Conservation (phyloP, 148 eudicot species). For the Arbutus unedo region DNA sequence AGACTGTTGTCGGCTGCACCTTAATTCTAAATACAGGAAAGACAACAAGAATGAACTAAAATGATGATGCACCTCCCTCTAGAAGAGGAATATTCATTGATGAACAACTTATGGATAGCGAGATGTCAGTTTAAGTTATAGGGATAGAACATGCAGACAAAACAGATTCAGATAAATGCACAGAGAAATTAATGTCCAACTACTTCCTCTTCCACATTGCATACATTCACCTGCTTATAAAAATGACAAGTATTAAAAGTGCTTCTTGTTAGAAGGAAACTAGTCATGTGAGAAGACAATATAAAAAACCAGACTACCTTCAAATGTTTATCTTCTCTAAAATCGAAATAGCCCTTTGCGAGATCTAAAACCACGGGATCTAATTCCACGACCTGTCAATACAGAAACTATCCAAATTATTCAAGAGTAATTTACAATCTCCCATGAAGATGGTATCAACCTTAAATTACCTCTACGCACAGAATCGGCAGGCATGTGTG, state of each 20-base stretch:
- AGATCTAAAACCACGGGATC: conserved; percentile 72
- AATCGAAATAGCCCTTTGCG: conserved; percentile 69
- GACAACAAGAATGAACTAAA: not conserved
- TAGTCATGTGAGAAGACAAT: not conserved
- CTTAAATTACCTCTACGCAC: conserved; percentile 56
- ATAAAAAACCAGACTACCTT: conserved; percentile 45
- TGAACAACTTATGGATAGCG: not conserved
- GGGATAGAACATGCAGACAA: not conserved
- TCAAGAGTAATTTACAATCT: conserved; percentile 11
- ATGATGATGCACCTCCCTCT: not conserved
- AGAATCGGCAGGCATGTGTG: conserved; percentile 53
- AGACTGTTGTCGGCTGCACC: not conserved
- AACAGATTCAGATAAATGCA: not conserved
- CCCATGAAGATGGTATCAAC: conserved; percentile 7
- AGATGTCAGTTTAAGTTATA: not conserved
- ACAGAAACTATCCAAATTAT: conserved; percentile 16
- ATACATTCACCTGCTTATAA: not conserved
- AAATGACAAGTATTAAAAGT: not conserved
- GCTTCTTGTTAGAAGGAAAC: not conserved
- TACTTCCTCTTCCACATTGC: not conserved
- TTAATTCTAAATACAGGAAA: not conserved
- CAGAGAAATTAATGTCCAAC: not conserved
- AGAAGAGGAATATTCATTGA: not conserved
- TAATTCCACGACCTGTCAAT: conserved; percentile 73
- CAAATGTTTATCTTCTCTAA: conserved; percentile 63